phyloP scores from a whole-genome alignment of 176 grass and related monocot species.

The Ensete glaucum region DNA sequence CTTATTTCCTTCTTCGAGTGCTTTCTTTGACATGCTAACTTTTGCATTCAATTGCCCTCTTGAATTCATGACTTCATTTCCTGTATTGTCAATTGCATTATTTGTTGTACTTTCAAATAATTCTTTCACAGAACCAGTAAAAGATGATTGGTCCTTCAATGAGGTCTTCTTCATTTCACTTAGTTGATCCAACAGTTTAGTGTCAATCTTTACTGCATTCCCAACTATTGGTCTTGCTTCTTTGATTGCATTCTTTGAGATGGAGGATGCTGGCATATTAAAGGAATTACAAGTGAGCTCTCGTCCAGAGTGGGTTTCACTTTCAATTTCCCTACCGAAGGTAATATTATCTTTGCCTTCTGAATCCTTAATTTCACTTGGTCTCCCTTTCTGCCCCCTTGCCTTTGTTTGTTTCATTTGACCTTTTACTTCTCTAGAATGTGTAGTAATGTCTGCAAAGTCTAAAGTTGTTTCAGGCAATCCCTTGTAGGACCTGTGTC shows the following conservation, averaged over 20 bases:
- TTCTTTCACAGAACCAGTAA: not conserved
- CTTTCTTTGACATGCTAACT: constrained; percentile 37
- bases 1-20: constrained; percentile 35
- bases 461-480: constrained; percentile 13
- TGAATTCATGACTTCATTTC: constrained; percentile 24
- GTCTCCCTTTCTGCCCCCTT: constrained; percentile 21
- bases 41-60: constrained; percentile 44
- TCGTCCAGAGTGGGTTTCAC: not conserved
- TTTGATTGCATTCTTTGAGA: constrained; percentile 5
- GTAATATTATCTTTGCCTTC: constrained; percentile 19
- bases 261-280: not conserved
- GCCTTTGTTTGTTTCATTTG: constrained; percentile 29
- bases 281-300: not conserved
- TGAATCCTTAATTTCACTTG: constrained; percentile 16
- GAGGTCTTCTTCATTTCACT: constrained; percentile 31
- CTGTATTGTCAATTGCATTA: constrained; percentile 20
- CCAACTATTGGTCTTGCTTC: constrained; percentile 20
- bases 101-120: not conserved
- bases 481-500: constrained; percentile 8
- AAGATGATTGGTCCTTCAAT: constrained; percentile 1
- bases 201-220: constrained; percentile 8
- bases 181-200: constrained; percentile 14
- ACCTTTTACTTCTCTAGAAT: constrained; percentile 20
- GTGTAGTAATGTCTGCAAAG: constrained; percentile 1
- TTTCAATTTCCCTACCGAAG: constrained; percentile 27